Percentiles rank a stretch among this genome's conserved stretches.
Evolutionary conservation across 2,329 filamentous ascomycete species (phyloP).

Genomic region (Conoideocrella luteorostrata): DNA sequence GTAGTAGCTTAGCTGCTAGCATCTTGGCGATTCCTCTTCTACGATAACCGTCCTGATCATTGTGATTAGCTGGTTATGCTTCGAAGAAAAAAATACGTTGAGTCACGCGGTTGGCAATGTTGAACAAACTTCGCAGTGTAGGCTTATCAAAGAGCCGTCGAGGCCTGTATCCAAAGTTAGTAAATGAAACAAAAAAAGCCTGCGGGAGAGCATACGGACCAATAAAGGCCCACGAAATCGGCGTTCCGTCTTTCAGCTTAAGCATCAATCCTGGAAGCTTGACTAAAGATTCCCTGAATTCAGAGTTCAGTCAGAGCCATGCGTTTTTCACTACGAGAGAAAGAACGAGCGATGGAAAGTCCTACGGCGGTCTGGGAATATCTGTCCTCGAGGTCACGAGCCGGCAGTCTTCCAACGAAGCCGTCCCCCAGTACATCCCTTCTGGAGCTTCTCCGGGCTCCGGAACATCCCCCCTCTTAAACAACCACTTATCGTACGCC

Average conservation of each 20-base stretch:
- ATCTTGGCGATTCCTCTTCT: slow-evolving; percentile 57
- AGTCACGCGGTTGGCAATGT: rapidly evolving
- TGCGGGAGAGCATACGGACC: slow-evolving; percentile 21
- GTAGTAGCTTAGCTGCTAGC: slow-evolving; percentile 52
- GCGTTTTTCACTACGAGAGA: too few species aligned
- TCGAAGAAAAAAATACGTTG: too few species aligned
- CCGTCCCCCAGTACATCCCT: slow-evolving; percentile 49
- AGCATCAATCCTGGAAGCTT: slow-evolving; percentile 41
- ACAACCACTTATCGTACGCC: slow-evolving; percentile 52
- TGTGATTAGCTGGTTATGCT: not conserved
- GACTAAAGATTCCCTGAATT: slow-evolving; percentile 32
- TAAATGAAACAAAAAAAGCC: not conserved
- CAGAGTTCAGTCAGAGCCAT: rapidly evolving
- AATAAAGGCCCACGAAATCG: slow-evolving; percentile 60
- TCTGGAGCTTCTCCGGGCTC: slow-evolving; percentile 22
- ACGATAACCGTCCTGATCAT: slow-evolving; percentile 44
- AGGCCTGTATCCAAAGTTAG: too few species aligned
- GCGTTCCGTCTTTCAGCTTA: slow-evolving; percentile 37
- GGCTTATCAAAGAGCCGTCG: slow-evolving; percentile 54
- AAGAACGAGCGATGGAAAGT: not conserved
- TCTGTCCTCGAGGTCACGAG: slow-evolving; percentile 49
- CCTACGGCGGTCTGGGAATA: slow-evolving; percentile 49
- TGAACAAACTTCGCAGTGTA: slow-evolving; percentile 50
- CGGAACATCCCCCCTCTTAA: slow-evolving; percentile 41
- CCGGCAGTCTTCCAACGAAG: slow-evolving; percentile 45